Conservation (phyloP, 257 asterid genomes). For the Eustoma russellianum region DNA sequence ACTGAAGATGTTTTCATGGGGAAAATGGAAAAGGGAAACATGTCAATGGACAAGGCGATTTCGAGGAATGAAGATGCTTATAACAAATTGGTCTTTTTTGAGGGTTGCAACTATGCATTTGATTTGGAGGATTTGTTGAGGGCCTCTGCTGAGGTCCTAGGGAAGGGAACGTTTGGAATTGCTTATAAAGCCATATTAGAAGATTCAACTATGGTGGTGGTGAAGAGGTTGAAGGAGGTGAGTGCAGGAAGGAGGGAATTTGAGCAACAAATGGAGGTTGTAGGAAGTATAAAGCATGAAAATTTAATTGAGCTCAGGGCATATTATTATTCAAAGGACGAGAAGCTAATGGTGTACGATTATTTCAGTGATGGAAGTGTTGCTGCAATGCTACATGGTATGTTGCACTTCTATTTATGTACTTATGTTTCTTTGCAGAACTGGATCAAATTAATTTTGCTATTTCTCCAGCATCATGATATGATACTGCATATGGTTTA, state of each 20-base stretch:
- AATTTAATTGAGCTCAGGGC: conserved; percentile 81
- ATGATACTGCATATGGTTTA: not conserved
- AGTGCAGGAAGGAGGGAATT: conserved; percentile 79
- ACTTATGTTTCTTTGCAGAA: not conserved
- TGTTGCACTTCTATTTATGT: conserved; percentile 6
- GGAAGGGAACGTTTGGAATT: conserved; percentile 83
- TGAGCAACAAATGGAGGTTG: conserved; percentile 75
- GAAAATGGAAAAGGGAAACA: conserved; percentile 57
- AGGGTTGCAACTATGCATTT: conserved; percentile 77
- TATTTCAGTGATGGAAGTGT: conserved; percentile 68
- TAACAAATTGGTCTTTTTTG: conserved; percentile 74
- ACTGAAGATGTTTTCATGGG: conserved; percentile 41
- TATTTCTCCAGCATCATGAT: not conserved
- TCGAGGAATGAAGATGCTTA: conserved; percentile 61
- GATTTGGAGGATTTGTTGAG: conserved; percentile 91
- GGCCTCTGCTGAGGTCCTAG: conserved; percentile 94
- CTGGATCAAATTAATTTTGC: not conserved
- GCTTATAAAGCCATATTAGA: conserved; percentile 82
- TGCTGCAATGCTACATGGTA: conserved; percentile 82
- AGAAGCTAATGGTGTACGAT: conserved; percentile 90
- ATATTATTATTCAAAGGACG: conserved; percentile 91
- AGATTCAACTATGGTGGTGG: conserved; percentile 78
- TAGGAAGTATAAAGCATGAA: conserved; percentile 78
- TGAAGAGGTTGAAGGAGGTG: conserved; percentile 88
- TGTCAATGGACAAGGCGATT: conserved; percentile 73